A percentile compares a stretch with the other conserved stretches of the same genome.
These are phyloP conservation scores for Bathelium albidoporum DNA, from an alignment of 495 filamentous ascomycete species.

Conservation along the genomic window DNA sequence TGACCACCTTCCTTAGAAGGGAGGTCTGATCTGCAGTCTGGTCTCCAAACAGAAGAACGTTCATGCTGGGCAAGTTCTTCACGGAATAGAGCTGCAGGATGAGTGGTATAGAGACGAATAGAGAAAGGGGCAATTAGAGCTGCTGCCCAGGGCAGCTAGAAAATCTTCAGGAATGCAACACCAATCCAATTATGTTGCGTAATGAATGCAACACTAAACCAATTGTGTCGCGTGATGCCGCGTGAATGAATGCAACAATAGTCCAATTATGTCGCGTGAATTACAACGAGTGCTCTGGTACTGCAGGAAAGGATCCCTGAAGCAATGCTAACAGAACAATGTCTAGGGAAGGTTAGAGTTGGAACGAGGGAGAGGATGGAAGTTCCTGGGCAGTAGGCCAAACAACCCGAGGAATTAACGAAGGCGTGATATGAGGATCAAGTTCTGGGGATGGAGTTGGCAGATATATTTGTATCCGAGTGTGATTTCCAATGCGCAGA, in stretches of 20 bases:
- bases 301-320: not conserved
- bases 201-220: no score
- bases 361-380: not conserved
- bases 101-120: not conserved
- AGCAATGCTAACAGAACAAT: not conserved
- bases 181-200: no score
- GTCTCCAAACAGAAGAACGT: slow-evolving; percentile 54
- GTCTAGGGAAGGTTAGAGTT: not conserved
- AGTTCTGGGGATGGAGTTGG: slow-evolving; percentile 10
- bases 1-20: slow-evolving; percentile 52
- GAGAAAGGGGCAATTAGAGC: not conserved
- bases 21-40: slow-evolving; percentile 64
- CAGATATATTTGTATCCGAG: slow-evolving; percentile 23
- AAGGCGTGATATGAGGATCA: slow-evolving; percentile 11
- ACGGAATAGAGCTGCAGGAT: not conserved
- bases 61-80: slow-evolving; percentile 23
- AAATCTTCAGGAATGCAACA: no score
- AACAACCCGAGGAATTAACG: slow-evolving; percentile 3
- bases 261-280: not conserved
- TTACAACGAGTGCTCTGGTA: not conserved
- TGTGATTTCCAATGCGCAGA: not conserved
- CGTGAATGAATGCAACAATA: no score
- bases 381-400: not conserved
- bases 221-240: no score
- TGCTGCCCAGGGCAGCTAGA: not conserved